Base-by-base conservation (phyloP, 2,329 filamentous ascomycete species). In the Pleurostoma richardsiae region DNA sequence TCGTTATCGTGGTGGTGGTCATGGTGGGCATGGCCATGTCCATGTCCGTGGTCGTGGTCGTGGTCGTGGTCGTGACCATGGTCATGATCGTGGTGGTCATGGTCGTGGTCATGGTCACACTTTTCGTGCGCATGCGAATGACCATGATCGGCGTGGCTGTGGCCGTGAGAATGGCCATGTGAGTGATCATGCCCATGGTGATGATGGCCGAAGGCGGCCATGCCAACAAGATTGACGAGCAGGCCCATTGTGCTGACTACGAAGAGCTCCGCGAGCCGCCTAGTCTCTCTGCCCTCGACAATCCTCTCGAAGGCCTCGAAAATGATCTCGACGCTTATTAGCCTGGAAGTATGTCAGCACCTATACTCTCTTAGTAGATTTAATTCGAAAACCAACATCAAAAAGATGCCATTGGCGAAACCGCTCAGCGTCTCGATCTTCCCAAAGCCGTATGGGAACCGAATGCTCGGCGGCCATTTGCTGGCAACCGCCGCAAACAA, bases 361-460 rank as follows among this genome's bases (percentile, higher is more conserved):
- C 29, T 36, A 8, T 8, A 8, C 8, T n/a, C 33, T 8, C 33
- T n/a, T n/a, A 2, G 2, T 2, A 36, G n/a, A 8, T 8, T 8
- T 36, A 2, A 36, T 8, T 5, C 7, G 7, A 10, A 11, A 5
- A 60, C 83, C 64, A 68, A 90, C 86, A 99, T 87, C 42, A 99
- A 71, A 56, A 99, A 92, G 29, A 99, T 86, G 6, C 94, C 94
- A 60, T 99, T 99, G 55, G 89, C 94, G 64, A 99, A 96, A 0
- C 94, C 94, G 49, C 92, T 95, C 48, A 99, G 72, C 1, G 90
- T 96, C 68, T 99, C 94, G 48, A 99, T 89, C 67, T 97, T 99
- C 49, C 92, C 91, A 63, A 96, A 94, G 0, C 94, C 94, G 60
- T 96, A 97, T 0, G 94, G 94, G 57, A 96, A 97, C 26, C 85